A percentile compares a stretch with the other conserved stretches of the same genome.
Evolutionary conservation across 495 filamentous ascomycete species (phyloP).

Genomic region (Aspergillus coremiiformis): DNA sequence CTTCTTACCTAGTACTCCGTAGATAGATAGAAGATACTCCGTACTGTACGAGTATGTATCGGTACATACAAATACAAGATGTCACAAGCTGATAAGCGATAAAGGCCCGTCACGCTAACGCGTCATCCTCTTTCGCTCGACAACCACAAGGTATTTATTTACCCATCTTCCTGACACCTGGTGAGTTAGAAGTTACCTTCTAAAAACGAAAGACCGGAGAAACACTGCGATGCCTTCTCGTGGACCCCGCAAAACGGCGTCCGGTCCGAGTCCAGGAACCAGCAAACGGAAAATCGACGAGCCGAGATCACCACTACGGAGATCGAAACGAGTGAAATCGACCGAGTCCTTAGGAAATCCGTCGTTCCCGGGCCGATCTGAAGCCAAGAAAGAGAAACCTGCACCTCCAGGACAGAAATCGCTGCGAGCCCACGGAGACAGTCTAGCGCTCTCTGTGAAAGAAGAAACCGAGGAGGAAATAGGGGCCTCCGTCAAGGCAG

Average conservation of each 20-base stretch:
- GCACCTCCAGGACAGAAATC: background rate
- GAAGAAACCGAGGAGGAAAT: conserved; percentile 15
- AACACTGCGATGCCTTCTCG: conserved; percentile 16
- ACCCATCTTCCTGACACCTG: background rate
- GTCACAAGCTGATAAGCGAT: too few relatives aligned
- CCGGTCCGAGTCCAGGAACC: conserved; percentile 1
- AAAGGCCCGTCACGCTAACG: too few relatives aligned
- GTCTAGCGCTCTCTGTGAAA: conserved; percentile 10
- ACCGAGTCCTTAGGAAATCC: conserved; percentile 14
- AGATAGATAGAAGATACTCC: too few relatives aligned
- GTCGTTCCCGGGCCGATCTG: conserved; percentile 1
- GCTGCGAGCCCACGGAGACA: background rate
- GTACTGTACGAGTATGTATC: too few relatives aligned
- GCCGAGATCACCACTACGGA: conserved; percentile 22
- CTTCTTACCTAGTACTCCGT: too few relatives aligned
- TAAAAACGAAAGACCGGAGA: background rate
- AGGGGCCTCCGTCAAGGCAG: background rate
- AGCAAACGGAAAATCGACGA: conserved; percentile 22
- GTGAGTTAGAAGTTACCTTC: background rate
- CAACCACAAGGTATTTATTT: background rate
- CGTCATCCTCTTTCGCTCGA: too few relatives aligned
- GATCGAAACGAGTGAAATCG: conserved; percentile 35
- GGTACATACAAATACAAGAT: too few relatives aligned
- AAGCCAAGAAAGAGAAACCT: background rate
- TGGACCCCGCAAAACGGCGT: conserved; percentile 12